These are phyloP conservation scores for Capsicum pubescens DNA, from an alignment of 257 asterid species.

Conservation along the genomic window DNA sequence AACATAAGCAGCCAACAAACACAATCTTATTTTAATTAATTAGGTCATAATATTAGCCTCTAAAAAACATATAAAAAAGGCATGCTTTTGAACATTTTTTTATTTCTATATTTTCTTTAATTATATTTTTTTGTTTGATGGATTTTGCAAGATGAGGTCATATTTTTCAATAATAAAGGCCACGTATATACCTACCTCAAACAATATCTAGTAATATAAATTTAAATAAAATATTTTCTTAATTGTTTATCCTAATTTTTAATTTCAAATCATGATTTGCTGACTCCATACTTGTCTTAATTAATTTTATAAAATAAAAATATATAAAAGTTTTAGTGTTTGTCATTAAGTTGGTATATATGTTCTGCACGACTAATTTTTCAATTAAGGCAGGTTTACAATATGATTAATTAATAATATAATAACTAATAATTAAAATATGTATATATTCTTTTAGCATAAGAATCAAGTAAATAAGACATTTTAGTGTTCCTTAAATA, in stretches of 20 bases:
- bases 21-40: not conserved
- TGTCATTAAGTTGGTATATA: not conserved
- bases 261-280: slow-evolving; percentile 30
- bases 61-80: not conserved
- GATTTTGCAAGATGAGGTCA: slow-evolving; percentile 27
- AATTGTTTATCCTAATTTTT: not conserved
- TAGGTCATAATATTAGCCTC: not conserved
- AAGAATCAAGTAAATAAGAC: not conserved
- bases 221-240: not conserved
- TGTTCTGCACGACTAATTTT: not conserved
- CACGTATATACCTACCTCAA: slow-evolving; percentile 29
- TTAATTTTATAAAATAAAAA: not conserved
- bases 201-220: slow-evolving; percentile 21
- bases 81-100: not conserved
- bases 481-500: not conserved
- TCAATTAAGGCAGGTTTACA: not conserved
- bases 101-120: no score
- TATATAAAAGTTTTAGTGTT: not conserved
- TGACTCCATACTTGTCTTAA: slow-evolving; percentile 17
- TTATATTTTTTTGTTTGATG: not conserved
- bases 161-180: not conserved
- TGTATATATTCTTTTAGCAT: no score
- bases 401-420: not conserved
- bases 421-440: not conserved
- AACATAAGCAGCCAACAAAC: slow-evolving; percentile 2